Evolutionary conservation across 164 flowering plant genomes (phyloP).

Genomic region (Warburgia ugandensis): DNA sequence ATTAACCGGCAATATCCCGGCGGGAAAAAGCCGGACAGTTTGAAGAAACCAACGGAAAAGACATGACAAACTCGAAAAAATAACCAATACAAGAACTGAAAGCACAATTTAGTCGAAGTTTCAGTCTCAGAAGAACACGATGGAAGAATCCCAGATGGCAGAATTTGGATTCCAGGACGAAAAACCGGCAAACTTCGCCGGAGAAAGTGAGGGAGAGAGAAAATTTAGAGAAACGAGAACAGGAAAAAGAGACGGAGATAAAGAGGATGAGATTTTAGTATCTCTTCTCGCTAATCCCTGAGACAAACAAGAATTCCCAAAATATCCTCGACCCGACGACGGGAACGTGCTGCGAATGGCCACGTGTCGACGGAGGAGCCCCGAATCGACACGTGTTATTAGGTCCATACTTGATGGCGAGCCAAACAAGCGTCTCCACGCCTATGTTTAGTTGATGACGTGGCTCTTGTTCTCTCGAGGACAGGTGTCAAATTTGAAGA

Average conservation of each 20-base stretch:
- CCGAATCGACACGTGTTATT: constrained; percentile 11
- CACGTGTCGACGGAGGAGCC: constrained; percentile 10
- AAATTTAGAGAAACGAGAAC: neutral
- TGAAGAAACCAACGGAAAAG: neutral
- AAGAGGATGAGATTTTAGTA: neutral
- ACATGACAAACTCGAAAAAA: neutral
- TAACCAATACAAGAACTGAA: neutral
- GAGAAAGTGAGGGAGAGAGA: neutral
- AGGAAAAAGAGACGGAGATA: neutral
- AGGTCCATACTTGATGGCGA: constrained; percentile 6
- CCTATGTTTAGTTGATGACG: constrained; percentile 6
- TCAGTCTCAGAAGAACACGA: neutral
- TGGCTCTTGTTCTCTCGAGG: neutral
- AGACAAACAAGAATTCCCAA: neutral
- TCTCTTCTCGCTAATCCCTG: too few species aligned
- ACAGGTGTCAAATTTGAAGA: constrained; percentile 11
- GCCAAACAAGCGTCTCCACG: constrained; percentile 24
- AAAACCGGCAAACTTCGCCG: neutral
- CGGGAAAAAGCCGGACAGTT: neutral
- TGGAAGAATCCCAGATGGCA: too few species aligned
- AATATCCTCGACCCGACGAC: constrained; percentile 5
- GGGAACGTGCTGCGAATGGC: too few species aligned
- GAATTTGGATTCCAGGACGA: neutral
- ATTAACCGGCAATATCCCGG: neutral
- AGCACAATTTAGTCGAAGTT: neutral